These are phyloP conservation scores for Elaeis guineensis DNA, from an alignment of 176 grass and related monocot species.

Conservation along the genomic window DNA sequence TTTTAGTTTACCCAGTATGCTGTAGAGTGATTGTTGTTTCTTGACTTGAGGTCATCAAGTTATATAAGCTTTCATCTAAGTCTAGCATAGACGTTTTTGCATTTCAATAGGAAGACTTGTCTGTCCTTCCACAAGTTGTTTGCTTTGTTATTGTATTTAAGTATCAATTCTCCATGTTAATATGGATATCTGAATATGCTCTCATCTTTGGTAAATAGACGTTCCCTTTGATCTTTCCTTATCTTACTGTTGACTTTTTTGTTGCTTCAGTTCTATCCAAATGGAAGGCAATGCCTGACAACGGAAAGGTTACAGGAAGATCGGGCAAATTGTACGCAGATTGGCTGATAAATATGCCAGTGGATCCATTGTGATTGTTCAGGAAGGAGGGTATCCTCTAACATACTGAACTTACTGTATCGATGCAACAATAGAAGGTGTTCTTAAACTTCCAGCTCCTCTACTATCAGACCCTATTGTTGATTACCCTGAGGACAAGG, in stretches of 20 bases:
- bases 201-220: too few relatives aligned
- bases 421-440: slow-evolving; percentile 73
- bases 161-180: too few relatives aligned
- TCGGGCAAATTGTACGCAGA: slow-evolving; percentile 43
- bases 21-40: too few relatives aligned
- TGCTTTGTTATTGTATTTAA: too few relatives aligned
- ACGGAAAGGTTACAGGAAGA: slow-evolving; percentile 68
- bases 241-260: slow-evolving; percentile 1
- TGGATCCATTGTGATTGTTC: slow-evolving; percentile 58
- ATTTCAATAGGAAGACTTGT: too few relatives aligned
- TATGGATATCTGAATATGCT: too few relatives aligned
- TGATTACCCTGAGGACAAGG: slow-evolving; percentile 74
- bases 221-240: not conserved
- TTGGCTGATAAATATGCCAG: slow-evolving; percentile 34
- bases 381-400: slow-evolving; percentile 79
- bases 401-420: slow-evolving; percentile 82
- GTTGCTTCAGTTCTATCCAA: slow-evolving; percentile 66
- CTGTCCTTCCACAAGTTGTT: too few relatives aligned
- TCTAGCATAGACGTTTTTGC: too few relatives aligned
- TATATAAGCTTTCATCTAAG: too few relatives aligned
- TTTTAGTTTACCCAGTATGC: too few relatives aligned
- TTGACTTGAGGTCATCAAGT: too few relatives aligned
- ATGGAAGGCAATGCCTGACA: slow-evolving; percentile 86
- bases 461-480: slow-evolving; percentile 72
- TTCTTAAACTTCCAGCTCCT: slow-evolving; percentile 36